Evolutionary conservation across 805 yeast species (phyloP), one percentile per base, ranked within the genome.

Genomic region (Teunomyces cretensis): DNA sequence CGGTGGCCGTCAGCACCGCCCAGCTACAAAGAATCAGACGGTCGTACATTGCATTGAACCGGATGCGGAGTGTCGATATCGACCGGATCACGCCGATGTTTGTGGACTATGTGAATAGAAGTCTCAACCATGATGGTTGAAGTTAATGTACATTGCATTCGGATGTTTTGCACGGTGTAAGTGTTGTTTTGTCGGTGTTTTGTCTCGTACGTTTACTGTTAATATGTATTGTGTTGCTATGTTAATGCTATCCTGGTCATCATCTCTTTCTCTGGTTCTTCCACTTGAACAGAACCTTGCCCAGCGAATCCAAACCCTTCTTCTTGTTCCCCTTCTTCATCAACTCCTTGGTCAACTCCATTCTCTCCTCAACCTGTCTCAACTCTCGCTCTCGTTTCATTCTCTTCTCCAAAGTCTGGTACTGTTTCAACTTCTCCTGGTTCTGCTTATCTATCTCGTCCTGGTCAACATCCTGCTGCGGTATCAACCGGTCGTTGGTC

Each of bases 301-400:
- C 98, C 28, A 80, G 76, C 12, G 75, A 69, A 45, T 76, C 85
- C 2, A 76, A 72, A 4, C 85, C 63, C 70, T 90, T 90, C 76
- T 84, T 86, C 68, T 87, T 88, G 49, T 82, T 80, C 0, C 98
- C 98, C 53, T 83, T 86, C 63, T 88, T 88, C 96, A 92, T 89
- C 44, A 90, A 76, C 59, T 91, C 96, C 49, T 86, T 81, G 56
- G 90, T 95, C 45, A 79, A 56, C 45, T 86, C 87, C 81, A 91
- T 81, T 56, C 83, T 79, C 33, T 75, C 75, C 57, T 88, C 85
- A 13, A 92, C 86, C 41, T 76, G 76, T 41, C 73, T 71, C 52
- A 92, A 74, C 64, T 90, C 81, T 43, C 74, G 67, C 49, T 83
- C 87, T 55, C 96, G 79, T 52, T 85, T 83, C 56, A 88, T 62